Percentiles rank a stretch among this genome's conserved stretches.
Conservation (phyloP, 768 basidiomycete genomes). For the Lactifluus volemus region DNA sequence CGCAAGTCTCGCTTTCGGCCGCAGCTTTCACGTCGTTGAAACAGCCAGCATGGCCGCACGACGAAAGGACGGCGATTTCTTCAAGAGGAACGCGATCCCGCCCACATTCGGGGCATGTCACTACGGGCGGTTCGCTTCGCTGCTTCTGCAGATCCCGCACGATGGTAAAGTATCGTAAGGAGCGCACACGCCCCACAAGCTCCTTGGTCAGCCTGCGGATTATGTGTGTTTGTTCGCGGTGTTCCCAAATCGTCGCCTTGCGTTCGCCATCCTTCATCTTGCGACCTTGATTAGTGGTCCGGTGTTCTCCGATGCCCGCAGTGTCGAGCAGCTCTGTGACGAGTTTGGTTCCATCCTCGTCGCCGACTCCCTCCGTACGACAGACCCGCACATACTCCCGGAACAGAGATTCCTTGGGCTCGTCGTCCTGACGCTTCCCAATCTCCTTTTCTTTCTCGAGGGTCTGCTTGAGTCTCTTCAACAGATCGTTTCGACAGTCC, state of each 20-base stretch:
- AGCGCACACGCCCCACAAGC: conserved; percentile 81
- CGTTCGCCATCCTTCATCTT: conserved; percentile 47
- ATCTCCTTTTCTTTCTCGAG: conserved; percentile 62
- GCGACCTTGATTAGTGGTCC: conserved; percentile 11
- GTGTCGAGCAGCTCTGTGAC: conserved; percentile 52
- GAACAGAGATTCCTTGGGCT: conserved; percentile 65
- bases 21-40: conserved; percentile 58
- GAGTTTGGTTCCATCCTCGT: conserved; percentile 63
- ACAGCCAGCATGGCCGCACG: conserved; percentile 88
- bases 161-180: conserved; percentile 84
- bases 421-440: conserved; percentile 30
- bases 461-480: conserved; percentile 54
- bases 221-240: conserved; percentile 81
- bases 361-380: conserved; percentile 63
- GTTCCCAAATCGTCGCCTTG: conserved; percentile 67
- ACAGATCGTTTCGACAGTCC: conserved; percentile 68
- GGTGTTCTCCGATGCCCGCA: conserved; percentile 38
- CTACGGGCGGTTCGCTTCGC: conserved; percentile 44
- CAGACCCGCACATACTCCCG: conserved; percentile 66
- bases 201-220: conserved; percentile 82
- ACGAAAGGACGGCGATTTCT: conserved; percentile 79
- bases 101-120: conserved; percentile 57
- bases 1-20: conserved; percentile 75
- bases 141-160: conserved; percentile 85
- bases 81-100: conserved; percentile 46